Evolutionary conservation across 2,329 filamentous ascomycete genomes (phyloP).

Genomic region (Colletotrichum orchidophilum): DNA sequence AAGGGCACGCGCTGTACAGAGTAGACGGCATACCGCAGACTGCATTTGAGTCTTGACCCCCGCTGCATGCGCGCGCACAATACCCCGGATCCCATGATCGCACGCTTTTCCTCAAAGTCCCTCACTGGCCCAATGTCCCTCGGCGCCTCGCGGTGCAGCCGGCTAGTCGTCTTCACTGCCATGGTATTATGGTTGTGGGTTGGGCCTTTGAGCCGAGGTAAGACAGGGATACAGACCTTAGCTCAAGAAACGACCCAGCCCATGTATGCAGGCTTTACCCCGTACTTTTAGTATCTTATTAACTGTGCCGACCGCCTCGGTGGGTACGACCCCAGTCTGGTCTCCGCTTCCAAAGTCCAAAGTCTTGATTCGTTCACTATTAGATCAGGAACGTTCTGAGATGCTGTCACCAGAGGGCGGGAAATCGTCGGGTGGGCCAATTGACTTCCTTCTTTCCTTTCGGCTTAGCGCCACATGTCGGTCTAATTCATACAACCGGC

Average conservation of each 20-base stretch:
- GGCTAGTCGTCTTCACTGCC: neutral
- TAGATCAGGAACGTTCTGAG: neutral
- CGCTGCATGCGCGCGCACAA: neutral
- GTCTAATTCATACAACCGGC: neutral
- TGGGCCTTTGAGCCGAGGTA: slow-evolving; percentile 21
- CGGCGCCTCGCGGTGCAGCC: neutral
- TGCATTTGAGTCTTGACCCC: neutral
- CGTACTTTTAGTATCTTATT: neutral
- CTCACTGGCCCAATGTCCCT: slow-evolving; percentile 3
- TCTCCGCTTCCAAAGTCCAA: too few relatives aligned
- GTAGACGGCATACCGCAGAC: neutral
- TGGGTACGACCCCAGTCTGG: neutral
- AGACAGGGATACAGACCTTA: slow-evolving; percentile 3
- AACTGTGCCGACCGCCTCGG: neutral
- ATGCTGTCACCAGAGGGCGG: neutral
- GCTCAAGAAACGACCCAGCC: neutral
- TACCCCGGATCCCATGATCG: neutral
- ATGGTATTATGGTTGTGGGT: neutral
- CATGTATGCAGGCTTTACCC: neutral
- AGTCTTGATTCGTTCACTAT: too few relatives aligned
- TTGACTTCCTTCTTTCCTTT: too few relatives aligned
- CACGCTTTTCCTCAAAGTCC: neutral
- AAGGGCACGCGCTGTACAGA: neutral
- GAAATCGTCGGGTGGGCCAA: neutral
- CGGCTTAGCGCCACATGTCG: too few relatives aligned